These are phyloP conservation scores for Populus davidiana DNA, from an alignment of 345 rosid species.

Conservation along the genomic window DNA sequence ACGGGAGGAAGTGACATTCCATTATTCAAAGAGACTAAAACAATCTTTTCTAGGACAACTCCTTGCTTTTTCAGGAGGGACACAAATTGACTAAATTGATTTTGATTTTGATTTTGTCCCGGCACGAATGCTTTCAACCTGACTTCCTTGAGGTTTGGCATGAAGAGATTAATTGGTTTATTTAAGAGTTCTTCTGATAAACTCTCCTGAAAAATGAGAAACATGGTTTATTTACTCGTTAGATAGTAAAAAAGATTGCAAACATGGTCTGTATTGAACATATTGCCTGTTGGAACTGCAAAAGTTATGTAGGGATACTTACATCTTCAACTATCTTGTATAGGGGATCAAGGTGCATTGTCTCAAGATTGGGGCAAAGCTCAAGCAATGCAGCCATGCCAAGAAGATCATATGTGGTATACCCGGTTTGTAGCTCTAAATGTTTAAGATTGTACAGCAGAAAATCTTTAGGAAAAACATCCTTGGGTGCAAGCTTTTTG, in stretches of 20 bases:
- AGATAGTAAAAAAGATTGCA: not conserved
- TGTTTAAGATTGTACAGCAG: slow-evolving; percentile 12
- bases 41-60: slow-evolving; percentile 6
- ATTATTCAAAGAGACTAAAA: not conserved
- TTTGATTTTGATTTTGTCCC: not conserved
- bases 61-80: slow-evolving; percentile 1
- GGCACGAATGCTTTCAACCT: not conserved
- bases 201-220: not conserved
- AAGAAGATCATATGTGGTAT: slow-evolving; percentile 10
- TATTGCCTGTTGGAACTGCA: not conserved
- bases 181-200: slow-evolving; percentile 1
- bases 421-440: slow-evolving; percentile 11
- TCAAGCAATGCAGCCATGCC: slow-evolving; percentile 14
- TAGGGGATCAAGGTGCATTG: slow-evolving; percentile 8
- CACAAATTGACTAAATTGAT: not conserved
- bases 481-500: slow-evolving; percentile 1
- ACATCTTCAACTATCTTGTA: slow-evolving; percentile 8
- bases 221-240: not conserved
- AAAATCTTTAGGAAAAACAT: not conserved
- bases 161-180: slow-evolving; percentile 4
- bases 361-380: slow-evolving; percentile 8
- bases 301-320: not conserved
- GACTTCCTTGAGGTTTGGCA: slow-evolving; percentile 8
- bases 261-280: not conserved
- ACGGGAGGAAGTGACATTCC: not conserved